Base-by-base conservation (phyloP, 2,329 filamentous ascomycete genomes). In the Exophiala calicioides region DNA sequence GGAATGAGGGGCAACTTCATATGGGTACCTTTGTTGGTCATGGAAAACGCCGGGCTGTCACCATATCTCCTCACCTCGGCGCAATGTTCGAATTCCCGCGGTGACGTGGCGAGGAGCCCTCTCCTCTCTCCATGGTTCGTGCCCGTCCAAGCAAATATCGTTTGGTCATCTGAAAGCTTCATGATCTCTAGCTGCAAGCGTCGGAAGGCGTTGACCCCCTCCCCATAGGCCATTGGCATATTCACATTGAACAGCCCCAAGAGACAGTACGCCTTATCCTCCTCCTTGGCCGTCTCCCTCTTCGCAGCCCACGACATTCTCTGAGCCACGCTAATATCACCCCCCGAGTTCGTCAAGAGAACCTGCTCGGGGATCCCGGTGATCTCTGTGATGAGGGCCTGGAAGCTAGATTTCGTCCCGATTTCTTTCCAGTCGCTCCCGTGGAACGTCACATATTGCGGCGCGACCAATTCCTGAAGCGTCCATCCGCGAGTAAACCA, bases 401-500 rank as follows among this genome's bases (percentile, higher is more conserved):
- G 18, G 33, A 44, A 30, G n/a, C 18, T 21, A 10, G 29, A 21
- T 38, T 44, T 52, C 13, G 29, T 29, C 13, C 37, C 49, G 16
- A 49, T 29, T 8, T 19, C 15, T 12, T 37, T 13, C 41, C 44
- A 39, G 8, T 52, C 15, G 18, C n/a, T 6, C 13, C 18, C 27
- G 27, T 47, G 55, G 32, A 60, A 58, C 5, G 35, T 21, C 12
- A 60, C 47, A 15, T 33, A 29, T 10, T 12, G 19, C 8, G 58
- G 58, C n/a, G 57, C 58, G 8, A 60, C 30, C 15, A 60, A 53
- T 42, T 59, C 24, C 12, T 27, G 58, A 5, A 60, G 47, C 3
- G 58, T 60, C 57, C 53, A 59, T 9, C 58, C 57, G 9, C 57
- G 36, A 12, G 24, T 27, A 27, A 27, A 27, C 24, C 24, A 27